phyloP scores from a whole-genome alignment of 2,329 filamentous ascomycete genomes.

The Niveomyces coronatus region DNA sequence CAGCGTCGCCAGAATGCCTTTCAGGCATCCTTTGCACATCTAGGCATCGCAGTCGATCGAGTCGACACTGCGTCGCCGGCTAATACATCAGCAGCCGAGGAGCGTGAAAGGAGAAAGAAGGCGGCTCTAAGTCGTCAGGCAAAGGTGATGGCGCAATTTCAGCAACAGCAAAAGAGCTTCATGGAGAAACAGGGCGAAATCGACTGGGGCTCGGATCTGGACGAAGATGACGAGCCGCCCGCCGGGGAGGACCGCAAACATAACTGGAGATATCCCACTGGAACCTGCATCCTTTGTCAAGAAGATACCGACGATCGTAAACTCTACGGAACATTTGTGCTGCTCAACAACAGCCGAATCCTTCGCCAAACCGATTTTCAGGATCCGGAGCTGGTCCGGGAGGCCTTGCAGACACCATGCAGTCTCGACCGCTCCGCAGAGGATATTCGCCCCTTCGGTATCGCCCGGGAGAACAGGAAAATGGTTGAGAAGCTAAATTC shows the following conservation, averaged over 20 bases:
- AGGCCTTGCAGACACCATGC: conserved; percentile 66
- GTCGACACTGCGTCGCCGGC: conserved; percentile 79
- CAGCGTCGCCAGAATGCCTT: conserved; percentile 71
- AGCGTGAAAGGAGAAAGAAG: conserved; percentile 77
- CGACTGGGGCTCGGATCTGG: conserved; percentile 74
- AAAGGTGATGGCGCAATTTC: conserved; percentile 94
- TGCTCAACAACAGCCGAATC: conserved; percentile 77
- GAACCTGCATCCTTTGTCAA: conserved; percentile 92
- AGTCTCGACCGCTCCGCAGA: conserved; percentile 83
- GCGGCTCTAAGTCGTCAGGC: conserved; percentile 84
- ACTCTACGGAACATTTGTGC: conserved; percentile 86
- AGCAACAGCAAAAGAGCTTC: conserved; percentile 94
- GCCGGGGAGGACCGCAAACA: conserved; percentile 53
- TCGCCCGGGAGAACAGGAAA: conserved; percentile 76
- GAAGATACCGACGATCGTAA: conserved; percentile 86
- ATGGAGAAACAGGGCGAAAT: conserved; percentile 78
- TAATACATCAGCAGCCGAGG: conserved; percentile 54
- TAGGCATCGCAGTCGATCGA: conserved; percentile 63
- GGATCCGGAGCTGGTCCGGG: conserved; percentile 73
- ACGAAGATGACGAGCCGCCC: conserved; percentile 60
- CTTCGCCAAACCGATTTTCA: conserved; percentile 76
- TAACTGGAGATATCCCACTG: conserved; percentile 78
- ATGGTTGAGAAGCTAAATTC: conserved; percentile 66
- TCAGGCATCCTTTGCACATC: conserved; percentile 51
- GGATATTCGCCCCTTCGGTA: conserved; percentile 74